Evolutionary conservation across 1,139 yeast species (phyloP).

Genomic region (Blastobotrys illinoisensis): DNA sequence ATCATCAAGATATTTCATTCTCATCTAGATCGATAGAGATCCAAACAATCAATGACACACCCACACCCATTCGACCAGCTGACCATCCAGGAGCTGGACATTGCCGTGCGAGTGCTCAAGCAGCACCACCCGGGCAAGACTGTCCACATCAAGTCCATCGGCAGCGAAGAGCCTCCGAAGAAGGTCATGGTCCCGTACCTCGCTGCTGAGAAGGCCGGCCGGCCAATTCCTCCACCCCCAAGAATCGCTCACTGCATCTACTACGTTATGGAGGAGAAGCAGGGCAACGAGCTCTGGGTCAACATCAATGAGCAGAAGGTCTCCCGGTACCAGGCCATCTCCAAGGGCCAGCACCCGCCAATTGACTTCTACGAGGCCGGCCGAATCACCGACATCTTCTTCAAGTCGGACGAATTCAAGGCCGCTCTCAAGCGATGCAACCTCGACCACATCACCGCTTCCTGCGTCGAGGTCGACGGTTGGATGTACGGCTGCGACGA

Average conservation of each 20-base stretch:
- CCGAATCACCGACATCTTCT: conserved; percentile 55
- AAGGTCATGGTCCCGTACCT: conserved; percentile 61
- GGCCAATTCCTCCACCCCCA: conserved; percentile 41
- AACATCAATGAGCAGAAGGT: conserved; percentile 55
- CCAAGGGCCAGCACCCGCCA: conserved; percentile 69
- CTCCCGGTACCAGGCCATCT: conserved; percentile 51
- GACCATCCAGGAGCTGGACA: conserved; percentile 57
- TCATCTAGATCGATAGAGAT: neutral
- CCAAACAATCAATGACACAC: neutral
- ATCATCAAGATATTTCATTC: neutral
- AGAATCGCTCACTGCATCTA: conserved; percentile 68
- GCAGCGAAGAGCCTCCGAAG: conserved; percentile 79
- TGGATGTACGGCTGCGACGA: conserved; percentile 89
- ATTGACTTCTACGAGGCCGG: conserved; percentile 63
- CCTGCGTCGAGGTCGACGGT: conserved; percentile 70
- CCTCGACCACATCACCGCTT: conserved; percentile 44
- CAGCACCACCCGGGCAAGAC: conserved; percentile 42
- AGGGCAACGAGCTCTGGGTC: conserved; percentile 67
- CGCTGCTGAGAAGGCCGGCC: conserved; percentile 62
- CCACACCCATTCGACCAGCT: conserved; percentile 60
- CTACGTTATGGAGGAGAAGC: conserved; percentile 50
- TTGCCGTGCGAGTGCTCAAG: conserved; percentile 49
- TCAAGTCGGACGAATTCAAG: conserved; percentile 54
- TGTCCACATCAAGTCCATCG: conserved; percentile 68
- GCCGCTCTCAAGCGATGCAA: conserved; percentile 52